Conservation (phyloP, 306 rosid genomes). For the Medicago ruthenica region DNA sequence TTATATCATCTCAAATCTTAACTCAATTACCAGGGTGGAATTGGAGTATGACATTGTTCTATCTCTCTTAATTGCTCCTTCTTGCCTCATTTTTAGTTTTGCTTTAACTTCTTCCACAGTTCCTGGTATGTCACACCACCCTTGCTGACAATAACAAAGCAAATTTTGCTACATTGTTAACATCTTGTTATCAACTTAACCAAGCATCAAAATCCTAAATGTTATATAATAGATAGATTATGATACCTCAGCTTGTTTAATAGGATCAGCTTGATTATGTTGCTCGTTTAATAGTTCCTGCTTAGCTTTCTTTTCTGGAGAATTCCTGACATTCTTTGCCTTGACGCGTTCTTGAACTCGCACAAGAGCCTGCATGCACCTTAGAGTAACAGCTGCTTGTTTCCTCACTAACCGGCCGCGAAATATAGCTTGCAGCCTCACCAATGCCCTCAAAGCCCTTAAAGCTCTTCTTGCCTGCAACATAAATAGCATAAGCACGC, state of each 20-base stretch:
- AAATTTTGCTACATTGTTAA: conserved; percentile 12
- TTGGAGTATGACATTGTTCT: conserved; percentile 68
- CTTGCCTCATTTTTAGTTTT: conserved; percentile 74
- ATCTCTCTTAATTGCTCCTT: conserved; percentile 75
- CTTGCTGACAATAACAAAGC: conserved; percentile 56
- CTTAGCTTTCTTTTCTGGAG: conserved; percentile 49
- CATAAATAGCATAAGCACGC: not conserved
- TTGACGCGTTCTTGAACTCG: conserved; percentile 74
- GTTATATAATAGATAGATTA: not conserved
- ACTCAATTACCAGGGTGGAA: conserved; percentile 64
- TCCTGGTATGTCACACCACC: conserved; percentile 84
- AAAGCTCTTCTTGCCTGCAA: conserved; percentile 81
- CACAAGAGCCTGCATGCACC: conserved; percentile 97
- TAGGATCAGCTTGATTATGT: conserved; percentile 52
- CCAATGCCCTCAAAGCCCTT: conserved; percentile 87
- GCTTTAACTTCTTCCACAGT: conserved; percentile 65
- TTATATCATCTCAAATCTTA: conserved; percentile 3
- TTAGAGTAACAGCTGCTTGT: conserved; percentile 88
- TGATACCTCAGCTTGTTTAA: conserved; percentile 75
- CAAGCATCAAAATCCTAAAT: conserved; percentile 2
- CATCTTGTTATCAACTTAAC: conserved; percentile 5
- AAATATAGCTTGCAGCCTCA: conserved; percentile 92
- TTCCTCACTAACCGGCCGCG: conserved; percentile 80
- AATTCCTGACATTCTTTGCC: conserved; percentile 55
- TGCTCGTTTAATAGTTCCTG: conserved; percentile 40